Percentiles rank a stretch among this genome's conserved stretches.
phyloP scores from a whole-genome alignment of 495 filamentous ascomycete genomes.

The Rhypophila decipiens region DNA sequence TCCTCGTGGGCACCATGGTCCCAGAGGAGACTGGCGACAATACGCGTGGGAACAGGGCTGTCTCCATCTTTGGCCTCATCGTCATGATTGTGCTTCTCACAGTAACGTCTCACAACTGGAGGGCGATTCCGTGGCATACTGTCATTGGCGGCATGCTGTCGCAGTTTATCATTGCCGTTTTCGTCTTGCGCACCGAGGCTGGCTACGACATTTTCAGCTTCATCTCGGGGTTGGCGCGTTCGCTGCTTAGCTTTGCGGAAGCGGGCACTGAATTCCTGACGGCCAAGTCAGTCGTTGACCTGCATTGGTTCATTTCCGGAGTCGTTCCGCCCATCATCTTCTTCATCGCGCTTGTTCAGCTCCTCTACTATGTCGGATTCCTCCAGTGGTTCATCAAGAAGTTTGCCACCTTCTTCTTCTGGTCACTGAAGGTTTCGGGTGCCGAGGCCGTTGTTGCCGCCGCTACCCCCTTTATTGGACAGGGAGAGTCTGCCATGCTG shows the following conservation, averaged over 20 bases:
- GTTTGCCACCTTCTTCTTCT: conserved; percentile 87
- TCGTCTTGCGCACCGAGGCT: conserved; percentile 71
- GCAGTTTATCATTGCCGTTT: conserved; percentile 82
- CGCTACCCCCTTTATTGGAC: conserved; percentile 91
- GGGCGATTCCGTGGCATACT: conserved; percentile 73
- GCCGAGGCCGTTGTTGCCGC: conserved; percentile 88
- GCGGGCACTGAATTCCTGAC: conserved; percentile 71
- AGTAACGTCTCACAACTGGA: conserved; percentile 63
- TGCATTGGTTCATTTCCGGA: conserved; percentile 61
- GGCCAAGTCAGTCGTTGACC: conserved; percentile 27
- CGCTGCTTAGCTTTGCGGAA: conserved; percentile 64
- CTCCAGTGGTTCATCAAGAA: conserved; percentile 86
- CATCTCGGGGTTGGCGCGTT: conserved; percentile 62
- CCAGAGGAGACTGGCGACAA: conserved; percentile 66
- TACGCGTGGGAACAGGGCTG: conserved; percentile 67
- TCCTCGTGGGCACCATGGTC: conserved; percentile 69
- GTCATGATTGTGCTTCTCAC: conserved; percentile 65
- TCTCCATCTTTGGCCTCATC: conserved; percentile 72
- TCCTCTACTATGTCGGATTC: conserved; percentile 68
- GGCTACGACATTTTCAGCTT: conserved; percentile 86
- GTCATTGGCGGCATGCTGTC: conserved; percentile 80
- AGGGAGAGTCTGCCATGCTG: conserved; percentile 89
- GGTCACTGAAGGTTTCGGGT: conserved; percentile 81
- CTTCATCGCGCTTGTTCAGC: conserved; percentile 81
- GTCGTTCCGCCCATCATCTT: conserved; percentile 85